Percentiles rank a stretch among this genome's conserved stretches.
These are phyloP conservation scores for Umbelopsis vinacea DNA, from an alignment of 192 early-diverging fungal genomes.

Conservation along the genomic window DNA sequence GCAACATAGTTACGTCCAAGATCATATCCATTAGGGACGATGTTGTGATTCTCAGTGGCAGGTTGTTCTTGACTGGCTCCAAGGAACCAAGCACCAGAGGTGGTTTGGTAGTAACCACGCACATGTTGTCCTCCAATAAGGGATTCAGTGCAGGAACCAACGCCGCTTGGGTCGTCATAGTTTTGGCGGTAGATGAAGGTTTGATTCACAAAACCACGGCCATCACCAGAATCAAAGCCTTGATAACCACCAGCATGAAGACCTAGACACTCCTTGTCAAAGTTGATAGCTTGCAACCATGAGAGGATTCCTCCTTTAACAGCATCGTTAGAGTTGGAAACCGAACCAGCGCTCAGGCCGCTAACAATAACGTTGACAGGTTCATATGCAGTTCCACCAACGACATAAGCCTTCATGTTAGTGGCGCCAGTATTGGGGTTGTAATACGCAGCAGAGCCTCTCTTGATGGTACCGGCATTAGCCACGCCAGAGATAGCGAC, in stretches of 20 bases:
- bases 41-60: conserved; percentile 16
- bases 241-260: conserved; percentile 21
- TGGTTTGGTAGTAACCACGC: conserved; percentile 18
- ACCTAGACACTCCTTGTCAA: conserved; percentile 19
- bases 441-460: conserved; percentile 23
- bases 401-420: conserved; percentile 18
- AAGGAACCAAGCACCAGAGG: conserved; percentile 24
- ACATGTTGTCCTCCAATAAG: conserved; percentile 23
- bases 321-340: conserved; percentile 10
- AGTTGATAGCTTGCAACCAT: conserved; percentile 25
- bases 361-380: conserved; percentile 25
- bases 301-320: conserved; percentile 24
- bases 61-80: conserved; percentile 20
- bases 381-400: conserved; percentile 3
- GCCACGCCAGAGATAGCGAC: neutral
- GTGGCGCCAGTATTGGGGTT: conserved; percentile 22
- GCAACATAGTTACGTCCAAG: conserved; percentile 18
- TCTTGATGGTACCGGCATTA: conserved; percentile 19
- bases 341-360: conserved; percentile 2
- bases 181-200: conserved; percentile 23
- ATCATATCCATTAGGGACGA: conserved; percentile 20
- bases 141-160: conserved; percentile 25
- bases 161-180: conserved; percentile 19
- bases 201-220: conserved; percentile 15
- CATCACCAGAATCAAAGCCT: conserved; percentile 20